Evolutionary conservation across 2,329 filamentous ascomycete genomes (phyloP).

Genomic region (Parasarocladium wereldwijsianum): DNA sequence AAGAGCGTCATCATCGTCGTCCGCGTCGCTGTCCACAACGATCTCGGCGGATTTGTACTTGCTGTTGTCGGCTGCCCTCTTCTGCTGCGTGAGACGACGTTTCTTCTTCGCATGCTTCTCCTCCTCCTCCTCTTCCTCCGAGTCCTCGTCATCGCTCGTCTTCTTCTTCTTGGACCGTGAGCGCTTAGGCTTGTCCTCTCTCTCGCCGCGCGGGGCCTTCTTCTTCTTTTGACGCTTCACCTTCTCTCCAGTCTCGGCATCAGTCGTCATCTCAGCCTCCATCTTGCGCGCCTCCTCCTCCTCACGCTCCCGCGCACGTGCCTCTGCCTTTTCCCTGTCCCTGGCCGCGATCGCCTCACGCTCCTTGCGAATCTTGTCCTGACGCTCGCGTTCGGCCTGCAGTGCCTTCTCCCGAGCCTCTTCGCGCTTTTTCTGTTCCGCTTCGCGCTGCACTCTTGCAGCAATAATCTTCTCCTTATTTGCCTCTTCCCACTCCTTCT

Average conservation of each 20-base stretch:
- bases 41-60: slow-evolving; percentile 84
- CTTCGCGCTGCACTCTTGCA: slow-evolving; percentile 66
- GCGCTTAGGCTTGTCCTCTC: slow-evolving; percentile 27
- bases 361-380: slow-evolving; percentile 74
- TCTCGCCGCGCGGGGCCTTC: slow-evolving; percentile 17
- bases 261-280: slow-evolving; percentile 68
- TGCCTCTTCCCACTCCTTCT: slow-evolving; percentile 84
- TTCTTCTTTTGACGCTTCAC: slow-evolving; percentile 62
- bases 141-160: slow-evolving; percentile 25
- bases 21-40: slow-evolving; percentile 62
- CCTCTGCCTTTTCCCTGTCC: slow-evolving; percentile 57
- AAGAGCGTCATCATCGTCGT: slow-evolving; percentile 25
- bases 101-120: slow-evolving; percentile 39
- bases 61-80: slow-evolving; percentile 25
- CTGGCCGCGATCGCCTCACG: slow-evolving; percentile 65
- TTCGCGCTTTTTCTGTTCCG: slow-evolving; percentile 63
- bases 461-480: slow-evolving; percentile 79
- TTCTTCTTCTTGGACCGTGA: slow-evolving; percentile 46
- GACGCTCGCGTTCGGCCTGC: slow-evolving; percentile 56
- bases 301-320: slow-evolving; percentile 56
- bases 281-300: slow-evolving; percentile 15
- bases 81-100: slow-evolving; percentile 36
- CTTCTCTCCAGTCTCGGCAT: slow-evolving; percentile 68
- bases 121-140: slow-evolving; percentile 27
- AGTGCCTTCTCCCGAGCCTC: slow-evolving; percentile 56